Base-by-base conservation (phyloP, 2,329 filamentous ascomycete species). In the Colletotrichum sp. region DNA sequence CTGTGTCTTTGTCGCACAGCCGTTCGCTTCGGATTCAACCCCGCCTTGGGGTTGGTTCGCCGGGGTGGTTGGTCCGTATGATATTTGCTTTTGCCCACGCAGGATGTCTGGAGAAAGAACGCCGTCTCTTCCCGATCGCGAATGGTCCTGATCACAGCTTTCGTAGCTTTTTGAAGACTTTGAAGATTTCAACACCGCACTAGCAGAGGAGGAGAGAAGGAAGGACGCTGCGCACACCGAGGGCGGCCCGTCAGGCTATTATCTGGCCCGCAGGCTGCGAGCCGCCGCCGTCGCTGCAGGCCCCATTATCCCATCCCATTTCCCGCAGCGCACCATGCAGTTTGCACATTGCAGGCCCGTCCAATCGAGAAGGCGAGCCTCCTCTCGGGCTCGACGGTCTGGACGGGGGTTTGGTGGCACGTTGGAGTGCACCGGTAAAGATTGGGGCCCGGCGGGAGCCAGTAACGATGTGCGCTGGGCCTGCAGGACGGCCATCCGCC, bases 291-390 rank as follows among this genome's bases (percentile, higher is more conserved):
- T 48, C 60, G 52, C 60, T 34, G 63, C 44, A 44, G 44, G 44
- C 44, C 44, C 68, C 68, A 65, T 66, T 74, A 72, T 57, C 57
- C 44, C 44, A 48, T 48, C 44, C 44, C 44, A 48, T 48, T 48
- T 48, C 44, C 44, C 44, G 44, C 44, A 48, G 18, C 44, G 44
- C 44, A 48, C 68, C 72, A 76, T 70, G 71, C 30, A 26, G 73
- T 55, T 75, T 63, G 66, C 59, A 57, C 69, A 73, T 57, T 76
- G 75, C 75, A 76, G 65, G 26, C 6, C 66, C 52, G 66, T 48
- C 77, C 77, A 78, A 78, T 78, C 12, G 72, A 68, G 52, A 30
- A 48, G 44, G 44, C 44, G 44, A 48, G 44, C 44, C 0, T 48
- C 18, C 44, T 48, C 44, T 13, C 8, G 6, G 34, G 16, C 30